phyloP scores from a whole-genome alignment of 1,139 yeast genomes.

The Hansenula lynferdii region DNA sequence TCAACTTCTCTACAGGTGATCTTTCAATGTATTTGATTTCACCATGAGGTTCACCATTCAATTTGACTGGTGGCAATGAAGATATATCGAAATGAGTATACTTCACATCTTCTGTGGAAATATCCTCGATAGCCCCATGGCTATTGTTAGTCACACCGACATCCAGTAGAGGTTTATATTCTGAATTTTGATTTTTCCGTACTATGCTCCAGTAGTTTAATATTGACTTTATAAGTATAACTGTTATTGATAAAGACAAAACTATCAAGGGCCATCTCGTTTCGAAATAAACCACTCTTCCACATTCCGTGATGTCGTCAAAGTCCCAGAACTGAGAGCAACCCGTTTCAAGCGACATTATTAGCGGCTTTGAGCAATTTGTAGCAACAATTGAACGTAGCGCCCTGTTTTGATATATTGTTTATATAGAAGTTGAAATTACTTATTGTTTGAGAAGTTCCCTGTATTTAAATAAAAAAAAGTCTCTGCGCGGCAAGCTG shows the following conservation, averaged over 20 bases:
- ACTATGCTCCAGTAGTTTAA: conserved; percentile 4
- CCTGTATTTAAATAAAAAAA: too few relatives aligned
- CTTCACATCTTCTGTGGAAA: conserved; percentile 20
- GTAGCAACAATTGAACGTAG: too few relatives aligned
- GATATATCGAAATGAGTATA: conserved; percentile 28
- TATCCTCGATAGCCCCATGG: conserved; percentile 12
- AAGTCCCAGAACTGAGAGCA: conserved; percentile 27
- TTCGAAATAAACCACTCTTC: conserved; percentile 20
- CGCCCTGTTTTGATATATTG: too few relatives aligned
- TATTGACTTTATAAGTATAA: conserved; percentile 4
- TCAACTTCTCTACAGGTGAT: conserved; percentile 42
- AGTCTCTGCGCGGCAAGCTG: too few relatives aligned
- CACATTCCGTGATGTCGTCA: conserved; percentile 32
- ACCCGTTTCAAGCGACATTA: neutral
- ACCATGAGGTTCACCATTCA: conserved; percentile 56
- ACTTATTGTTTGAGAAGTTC: too few relatives aligned
- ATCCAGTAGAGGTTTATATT: neutral
- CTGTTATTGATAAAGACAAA: conserved; percentile 8
- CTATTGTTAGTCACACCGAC: conserved; percentile 6
- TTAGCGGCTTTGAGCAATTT: too few relatives aligned
- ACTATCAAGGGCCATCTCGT: conserved; percentile 16
- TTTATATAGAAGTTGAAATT: too few relatives aligned
- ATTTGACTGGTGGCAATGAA: conserved; percentile 24
- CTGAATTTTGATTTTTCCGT: neutral
- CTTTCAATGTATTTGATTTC: conserved; percentile 37